phyloP scores from a whole-genome alignment of 768 basidiomycete species.

The Cubamyces sp. region DNA sequence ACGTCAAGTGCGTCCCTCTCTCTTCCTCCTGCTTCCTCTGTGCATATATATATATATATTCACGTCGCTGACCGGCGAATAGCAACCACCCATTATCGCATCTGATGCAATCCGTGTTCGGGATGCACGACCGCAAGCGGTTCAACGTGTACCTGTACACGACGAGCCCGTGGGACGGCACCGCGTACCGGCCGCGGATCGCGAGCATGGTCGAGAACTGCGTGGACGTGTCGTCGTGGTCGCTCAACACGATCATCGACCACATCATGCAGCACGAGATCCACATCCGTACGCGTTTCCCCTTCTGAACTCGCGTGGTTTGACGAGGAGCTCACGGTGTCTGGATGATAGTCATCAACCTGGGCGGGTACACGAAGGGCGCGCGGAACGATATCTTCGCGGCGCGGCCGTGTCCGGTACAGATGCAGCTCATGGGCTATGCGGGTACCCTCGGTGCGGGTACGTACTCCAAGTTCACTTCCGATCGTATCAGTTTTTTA shows the following conservation, averaged over 20 bases:
- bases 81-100: slow-evolving; percentile 57
- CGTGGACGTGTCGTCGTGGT: slow-evolving; percentile 46
- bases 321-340: neutral
- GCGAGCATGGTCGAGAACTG: slow-evolving; percentile 45
- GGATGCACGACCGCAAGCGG: slow-evolving; percentile 43
- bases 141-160: slow-evolving; percentile 53
- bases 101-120: slow-evolving; percentile 55
- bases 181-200: slow-evolving; percentile 47
- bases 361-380: slow-evolving; percentile 57
- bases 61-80: neutral
- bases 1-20: slow-evolving; percentile 43
- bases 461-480: too few species aligned
- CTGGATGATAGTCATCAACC: slow-evolving; percentile 43
- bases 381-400: slow-evolving; percentile 57
- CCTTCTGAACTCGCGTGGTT: neutral
- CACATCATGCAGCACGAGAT: slow-evolving; percentile 47
- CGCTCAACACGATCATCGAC: slow-evolving; percentile 41
- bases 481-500: too few species aligned
- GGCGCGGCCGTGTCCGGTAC: slow-evolving; percentile 50
- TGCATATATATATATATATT: neutral
- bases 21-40: neutral
- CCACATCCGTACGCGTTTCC: slow-evolving; percentile 45
- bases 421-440: slow-evolving; percentile 55
- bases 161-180: slow-evolving; percentile 51
- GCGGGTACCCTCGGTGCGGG: slow-evolving; percentile 50